A percentile compares a stretch with the other conserved stretches of the same genome.
Conservation (phyloP, 352 stramenopile genomes). For the Peronosclerospora sorghi region DNA sequence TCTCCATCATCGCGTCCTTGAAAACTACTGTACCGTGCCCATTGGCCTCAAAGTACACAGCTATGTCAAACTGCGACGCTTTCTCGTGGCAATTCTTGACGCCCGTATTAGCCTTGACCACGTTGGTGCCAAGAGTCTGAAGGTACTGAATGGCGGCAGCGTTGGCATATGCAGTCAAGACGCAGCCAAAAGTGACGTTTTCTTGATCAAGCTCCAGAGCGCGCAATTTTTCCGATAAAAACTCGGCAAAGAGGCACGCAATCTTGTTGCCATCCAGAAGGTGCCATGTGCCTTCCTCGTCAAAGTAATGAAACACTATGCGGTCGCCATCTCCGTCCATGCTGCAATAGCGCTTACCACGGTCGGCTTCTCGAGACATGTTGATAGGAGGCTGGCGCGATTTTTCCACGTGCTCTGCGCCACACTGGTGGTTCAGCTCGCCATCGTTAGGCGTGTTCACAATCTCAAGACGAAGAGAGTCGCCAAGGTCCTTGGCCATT, state of each 20-base stretch:
- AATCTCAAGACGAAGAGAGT: slow-evolving; percentile 76
- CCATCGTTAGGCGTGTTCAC: slow-evolving; percentile 72
- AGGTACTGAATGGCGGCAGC: slow-evolving; percentile 89
- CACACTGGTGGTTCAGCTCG: slow-evolving; percentile 93
- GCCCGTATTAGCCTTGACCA: slow-evolving; percentile 92
- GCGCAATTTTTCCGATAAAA: slow-evolving; percentile 87
- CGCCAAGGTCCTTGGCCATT: slow-evolving; percentile 64
- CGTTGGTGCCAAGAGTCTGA: slow-evolving; percentile 49
- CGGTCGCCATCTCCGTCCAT: slow-evolving; percentile 98
- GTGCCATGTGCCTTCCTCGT: slow-evolving; percentile 56
- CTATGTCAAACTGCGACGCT: slow-evolving; percentile 93
- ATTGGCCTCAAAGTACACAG: slow-evolving; percentile 99
- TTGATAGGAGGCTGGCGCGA: slow-evolving; percentile 65
- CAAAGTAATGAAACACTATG: slow-evolving; percentile 95
- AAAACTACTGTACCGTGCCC: slow-evolving; percentile 98
- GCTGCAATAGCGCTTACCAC: slow-evolving; percentile 82
- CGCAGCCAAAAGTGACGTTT: slow-evolving; percentile 87
- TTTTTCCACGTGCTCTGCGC: slow-evolving; percentile 96
- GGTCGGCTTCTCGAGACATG: slow-evolving; percentile 50
- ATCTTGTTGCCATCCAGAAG: slow-evolving; percentile 98
- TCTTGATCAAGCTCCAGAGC: slow-evolving; percentile 57
- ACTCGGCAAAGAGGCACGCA: slow-evolving; percentile 90
- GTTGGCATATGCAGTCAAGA: slow-evolving; percentile 99
- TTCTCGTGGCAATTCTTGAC: slow-evolving; percentile 97
- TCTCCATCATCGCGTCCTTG: slow-evolving; percentile 77